Conservation (phyloP, 129 eudicot species). For the Rutidosis leptorrhynchoides region DNA sequence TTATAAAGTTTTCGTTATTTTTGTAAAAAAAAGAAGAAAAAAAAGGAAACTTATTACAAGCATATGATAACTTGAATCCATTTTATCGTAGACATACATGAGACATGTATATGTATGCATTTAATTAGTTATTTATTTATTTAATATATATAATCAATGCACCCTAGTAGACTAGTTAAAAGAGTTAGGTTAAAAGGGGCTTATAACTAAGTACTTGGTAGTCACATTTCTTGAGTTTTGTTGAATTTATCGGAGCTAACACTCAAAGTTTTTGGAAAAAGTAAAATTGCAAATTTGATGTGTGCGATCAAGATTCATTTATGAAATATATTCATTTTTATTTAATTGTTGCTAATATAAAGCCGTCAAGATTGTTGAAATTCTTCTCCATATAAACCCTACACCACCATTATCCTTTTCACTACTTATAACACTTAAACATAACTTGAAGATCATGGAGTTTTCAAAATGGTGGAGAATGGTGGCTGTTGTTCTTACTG, state of each 20-base stretch:
- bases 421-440: not conserved
- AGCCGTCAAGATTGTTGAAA: conserved; percentile 37
- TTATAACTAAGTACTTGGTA: not conserved
- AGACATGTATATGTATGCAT: too few species aligned
- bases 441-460: conserved; percentile 19
- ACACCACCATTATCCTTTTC: conserved; percentile 1
- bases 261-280: conserved; percentile 22
- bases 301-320: conserved; percentile 31
- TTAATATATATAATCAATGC: too few species aligned
- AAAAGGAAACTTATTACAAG: too few species aligned
- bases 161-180: conserved; percentile 2
- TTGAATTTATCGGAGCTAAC: conserved; percentile 35
- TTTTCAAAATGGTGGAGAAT: conserved; percentile 11
- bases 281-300: conserved; percentile 15
- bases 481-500: conserved; percentile 19
- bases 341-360: too few species aligned
- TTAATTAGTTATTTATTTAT: too few species aligned
- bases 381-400: conserved; percentile 29
- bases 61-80: too few species aligned
- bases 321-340: too few species aligned
- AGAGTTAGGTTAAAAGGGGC: conserved; percentile 12
- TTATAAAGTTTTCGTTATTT: too few species aligned
- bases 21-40: too few species aligned
- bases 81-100: too few species aligned
- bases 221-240: conserved; percentile 47